These are phyloP conservation scores for Sungouiella thailandica DNA, from an alignment of 805 yeast genomes.

Conservation along the genomic window DNA sequence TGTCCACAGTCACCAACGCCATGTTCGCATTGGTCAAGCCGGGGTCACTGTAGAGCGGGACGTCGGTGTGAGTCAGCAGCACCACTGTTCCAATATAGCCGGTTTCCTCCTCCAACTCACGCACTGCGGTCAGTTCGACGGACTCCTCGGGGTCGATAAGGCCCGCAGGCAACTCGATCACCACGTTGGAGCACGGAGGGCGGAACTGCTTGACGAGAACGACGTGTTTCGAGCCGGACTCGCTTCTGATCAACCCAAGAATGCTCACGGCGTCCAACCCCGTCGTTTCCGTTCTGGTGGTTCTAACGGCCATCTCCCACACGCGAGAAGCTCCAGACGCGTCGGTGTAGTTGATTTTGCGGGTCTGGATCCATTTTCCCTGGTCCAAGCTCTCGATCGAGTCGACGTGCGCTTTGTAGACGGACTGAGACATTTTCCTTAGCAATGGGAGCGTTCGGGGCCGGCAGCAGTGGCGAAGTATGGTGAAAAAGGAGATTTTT, in stretches of 20 bases:
- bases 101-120: constrained; percentile 90
- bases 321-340: constrained; percentile 64
- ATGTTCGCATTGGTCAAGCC: constrained; percentile 86
- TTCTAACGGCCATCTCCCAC: constrained; percentile 89
- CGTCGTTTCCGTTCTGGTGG: constrained; percentile 57
- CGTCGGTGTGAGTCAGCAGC: constrained; percentile 14
- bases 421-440: constrained; percentile 18
- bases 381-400: constrained; percentile 30
- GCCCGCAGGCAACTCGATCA: constrained; percentile 95
- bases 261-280: constrained; percentile 90
- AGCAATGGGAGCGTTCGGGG: background rate
- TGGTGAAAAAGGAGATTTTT: no score
- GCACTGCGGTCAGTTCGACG: constrained; percentile 71
- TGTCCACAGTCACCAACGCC: constrained; percentile 69
- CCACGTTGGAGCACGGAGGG: constrained; percentile 85
- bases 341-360: constrained; percentile 64
- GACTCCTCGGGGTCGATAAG: constrained; percentile 80
- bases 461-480: constrained; percentile 1
- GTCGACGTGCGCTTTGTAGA: constrained; percentile 29
- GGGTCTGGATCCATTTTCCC: constrained; percentile 48
- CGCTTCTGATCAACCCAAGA: constrained; percentile 59
- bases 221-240: constrained; percentile 32
- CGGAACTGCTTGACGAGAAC: constrained; percentile 86
- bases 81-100: constrained; percentile 74
- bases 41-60: constrained; percentile 65